These are phyloP conservation scores for Lagenidium giganteum DNA, from an alignment of 352 stramenopile species.

Conservation along the genomic window DNA sequence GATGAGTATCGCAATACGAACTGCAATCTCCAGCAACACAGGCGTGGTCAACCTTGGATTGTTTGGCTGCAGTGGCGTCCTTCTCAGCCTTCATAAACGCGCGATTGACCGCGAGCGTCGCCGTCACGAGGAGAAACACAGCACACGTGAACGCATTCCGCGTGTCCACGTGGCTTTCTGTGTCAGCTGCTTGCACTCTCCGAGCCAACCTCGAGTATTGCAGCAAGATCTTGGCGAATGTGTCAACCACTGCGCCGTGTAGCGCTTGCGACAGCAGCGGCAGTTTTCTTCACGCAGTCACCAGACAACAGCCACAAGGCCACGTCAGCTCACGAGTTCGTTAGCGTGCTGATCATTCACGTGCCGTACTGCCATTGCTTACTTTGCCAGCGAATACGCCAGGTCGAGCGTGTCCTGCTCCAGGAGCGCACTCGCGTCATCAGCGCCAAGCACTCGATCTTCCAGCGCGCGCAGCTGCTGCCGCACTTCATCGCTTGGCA, in stretches of 20 bases:
- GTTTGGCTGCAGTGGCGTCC: too few species aligned
- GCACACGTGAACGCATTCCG: constrained; percentile 61
- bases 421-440: constrained; percentile 48
- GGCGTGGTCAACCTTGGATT: too few species aligned
- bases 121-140: constrained; percentile 69
- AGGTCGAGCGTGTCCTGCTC: constrained; percentile 60
- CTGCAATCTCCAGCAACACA: too few species aligned
- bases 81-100: constrained; percentile 50
- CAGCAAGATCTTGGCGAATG: constrained; percentile 51
- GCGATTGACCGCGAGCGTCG: constrained; percentile 43
- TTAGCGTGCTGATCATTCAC: too few species aligned
- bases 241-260: constrained; percentile 61
- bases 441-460: constrained; percentile 47
- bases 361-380: too few species aligned
- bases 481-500: constrained; percentile 35
- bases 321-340: too few species aligned
- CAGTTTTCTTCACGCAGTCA: constrained; percentile 29
- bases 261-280: constrained; percentile 35
- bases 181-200: too few species aligned
- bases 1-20: too few species aligned
- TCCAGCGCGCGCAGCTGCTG: constrained; percentile 42
- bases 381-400: too few species aligned
- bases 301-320: neutral
- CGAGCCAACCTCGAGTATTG: too few species aligned
- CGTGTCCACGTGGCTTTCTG: neutral